Evolutionary conservation across 805 yeast genomes (phyloP), one percentile per base, ranked within the genome.

Genomic region (Saccharomyces mikatae): DNA sequence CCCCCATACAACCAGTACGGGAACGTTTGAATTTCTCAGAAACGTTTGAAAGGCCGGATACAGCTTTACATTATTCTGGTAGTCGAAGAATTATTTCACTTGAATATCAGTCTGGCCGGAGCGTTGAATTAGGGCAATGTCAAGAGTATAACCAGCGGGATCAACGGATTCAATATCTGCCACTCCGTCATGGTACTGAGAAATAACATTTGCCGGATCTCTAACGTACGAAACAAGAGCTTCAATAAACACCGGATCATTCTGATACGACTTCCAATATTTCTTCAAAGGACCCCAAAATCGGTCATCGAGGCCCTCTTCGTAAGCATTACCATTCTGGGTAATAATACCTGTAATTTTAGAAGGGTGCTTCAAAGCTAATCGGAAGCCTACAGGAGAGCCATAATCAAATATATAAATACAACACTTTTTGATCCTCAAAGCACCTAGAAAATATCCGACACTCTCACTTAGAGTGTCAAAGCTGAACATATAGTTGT

Each of bases 301-400:
- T 14, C 59, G 53, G 13, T 57, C 66, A 41, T 63, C 72, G n/a
- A 76, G 52, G 9, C 79, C 79, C 51, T 72, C 78, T 8, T 60
- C 72, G 54, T 76, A 76, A 22, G 77, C 77, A 61, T 74, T 76
- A 9, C 79, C 79, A 55, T 74, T 76, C 62, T 76, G 80, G 10
- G 69, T 47, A 51, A 76, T 61, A 41, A 76, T 57, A 4, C 69
- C 75, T 4, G 60, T 50, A 17, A 75, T 63, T 6, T 57, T 53
- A 4, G 60, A 55, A 2, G 77, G 75, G 6, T 62, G 52, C 29
- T 60, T 65, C 52, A 74, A 57, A 4, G 76, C 75, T 27, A 76
- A 56, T 51, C 78, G 66, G 41, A 68, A 63, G 0, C 73, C 79
- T 6, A 70, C 68, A 9, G 79, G 79, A 9, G 78, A 70, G 46